These are phyloP conservation scores for Picea sitchensis DNA, from an alignment of 75 land plant genomes.

Conservation along the genomic window DNA sequence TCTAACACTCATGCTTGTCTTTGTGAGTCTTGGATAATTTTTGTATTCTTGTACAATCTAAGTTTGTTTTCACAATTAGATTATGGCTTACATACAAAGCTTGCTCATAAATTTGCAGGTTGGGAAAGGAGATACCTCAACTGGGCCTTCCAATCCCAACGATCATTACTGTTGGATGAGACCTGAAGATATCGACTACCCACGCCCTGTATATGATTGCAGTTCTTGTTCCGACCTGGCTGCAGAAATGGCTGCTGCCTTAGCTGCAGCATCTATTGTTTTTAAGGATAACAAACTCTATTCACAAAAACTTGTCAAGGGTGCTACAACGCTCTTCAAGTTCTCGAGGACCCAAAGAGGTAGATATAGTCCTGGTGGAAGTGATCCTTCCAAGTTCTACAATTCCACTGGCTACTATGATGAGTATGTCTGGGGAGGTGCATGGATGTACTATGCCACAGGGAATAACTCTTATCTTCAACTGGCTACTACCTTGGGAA, in stretches of 20 bases:
- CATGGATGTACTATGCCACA: constrained; percentile 98
- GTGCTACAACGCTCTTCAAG: constrained; percentile 59
- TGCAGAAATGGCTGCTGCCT: constrained; percentile 96
- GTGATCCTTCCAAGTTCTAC: constrained; percentile 66
- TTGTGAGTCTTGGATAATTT: no score
- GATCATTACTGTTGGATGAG: constrained; percentile 97
- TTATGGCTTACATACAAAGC: no score
- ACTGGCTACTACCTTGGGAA: constrained; percentile 59
- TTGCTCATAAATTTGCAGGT: neutral
- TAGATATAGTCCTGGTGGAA: constrained; percentile 62
- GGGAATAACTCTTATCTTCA: constrained; percentile 83
- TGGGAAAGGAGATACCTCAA: neutral
- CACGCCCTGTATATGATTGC: constrained; percentile 38
- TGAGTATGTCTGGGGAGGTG: constrained; percentile 94
- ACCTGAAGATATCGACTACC: constrained; percentile 89
- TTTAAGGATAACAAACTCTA: constrained; percentile 84
- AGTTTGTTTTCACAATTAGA: no score
- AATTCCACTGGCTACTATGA: constrained; percentile 94
- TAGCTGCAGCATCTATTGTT: constrained; percentile 96
- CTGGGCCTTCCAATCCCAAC: constrained; percentile 23
- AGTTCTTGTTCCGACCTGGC: constrained; percentile 77
- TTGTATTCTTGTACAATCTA: no score
- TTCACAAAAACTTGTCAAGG: constrained; percentile 84
- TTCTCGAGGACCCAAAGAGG: constrained; percentile 64
- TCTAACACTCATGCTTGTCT: no score